Percentiles rank a stretch among this genome's conserved stretches.
Conservation (phyloP, 768 basidiomycete genomes). For the Kwoniella dendrophila region DNA sequence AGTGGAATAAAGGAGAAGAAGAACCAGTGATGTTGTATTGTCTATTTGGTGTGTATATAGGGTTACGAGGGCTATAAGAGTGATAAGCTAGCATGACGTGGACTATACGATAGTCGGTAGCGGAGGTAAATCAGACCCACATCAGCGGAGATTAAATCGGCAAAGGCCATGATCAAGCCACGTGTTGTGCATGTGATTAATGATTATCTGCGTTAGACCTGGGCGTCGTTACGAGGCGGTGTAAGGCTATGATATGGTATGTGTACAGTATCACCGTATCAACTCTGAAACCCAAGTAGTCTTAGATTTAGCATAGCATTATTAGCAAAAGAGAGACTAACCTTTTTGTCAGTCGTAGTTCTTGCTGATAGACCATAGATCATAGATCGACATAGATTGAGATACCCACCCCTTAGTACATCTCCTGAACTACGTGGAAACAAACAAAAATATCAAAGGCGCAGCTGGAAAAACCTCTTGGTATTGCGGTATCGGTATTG, state of each 20-base stretch:
- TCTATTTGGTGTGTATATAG: neutral
- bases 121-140: neutral
- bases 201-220: no score
- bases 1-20: neutral
- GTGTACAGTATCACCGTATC: neutral
- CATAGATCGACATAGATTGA: neutral
- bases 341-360: no score
- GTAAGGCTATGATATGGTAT: neutral
- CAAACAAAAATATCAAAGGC: no score
- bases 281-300: no score
- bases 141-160: no score
- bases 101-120: neutral
- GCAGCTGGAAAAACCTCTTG: no score
- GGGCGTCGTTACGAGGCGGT: no score
- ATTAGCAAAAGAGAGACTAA: neutral
- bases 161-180: no score
- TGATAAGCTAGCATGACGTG: constrained; percentile 9
- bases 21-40: neutral
- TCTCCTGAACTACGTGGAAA: no score
- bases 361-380: no score
- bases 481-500: no score
- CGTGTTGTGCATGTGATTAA: neutral
- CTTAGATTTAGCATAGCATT: constrained; percentile 13
- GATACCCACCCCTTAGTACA: no score
- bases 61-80: neutral